Base-by-base conservation (phyloP, 192 early-diverging fungal species). In the Obelidium mucronatum region DNA sequence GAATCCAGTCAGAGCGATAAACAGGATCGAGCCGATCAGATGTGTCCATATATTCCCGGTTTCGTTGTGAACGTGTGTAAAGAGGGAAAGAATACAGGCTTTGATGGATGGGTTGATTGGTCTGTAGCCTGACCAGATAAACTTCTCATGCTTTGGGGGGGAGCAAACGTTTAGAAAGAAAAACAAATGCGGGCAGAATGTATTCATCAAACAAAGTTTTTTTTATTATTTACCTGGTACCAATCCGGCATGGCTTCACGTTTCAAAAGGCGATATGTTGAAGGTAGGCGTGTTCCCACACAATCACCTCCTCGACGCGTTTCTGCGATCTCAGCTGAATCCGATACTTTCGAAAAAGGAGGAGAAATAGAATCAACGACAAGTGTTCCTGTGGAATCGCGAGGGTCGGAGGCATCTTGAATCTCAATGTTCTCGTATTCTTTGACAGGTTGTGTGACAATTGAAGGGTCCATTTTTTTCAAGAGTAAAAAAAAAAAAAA, bases 51-150 rank as follows among this genome's bases (percentile, higher is more conserved):
- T 93, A 77, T 98, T 98, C 54, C 94, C 96, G 42, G 89, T 92
- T 80, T 98, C 97, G 79, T 98, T 98, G 82, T 98, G 95, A n/a
- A 95, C 54, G 81, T 93, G 95, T 24, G 90, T 83, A 66, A 94
- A 74, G 68, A 95, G 72, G 13, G 94, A 92, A 17, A 84, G 80
- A 34, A 94, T 68, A 80, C 96, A 98, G 64, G 81, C 89, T 2
- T 36, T 65, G 77, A 92, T 95, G 55, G 92, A 94, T 60, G 90
- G 80, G 4, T 88, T 90, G 34, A 92, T 90, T 26, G 87, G 86
- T 31, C 96, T 85, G 82, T 98, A 98, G 8, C 96, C 95, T 34
- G 80, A 81, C n/a, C 79, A 84, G 75, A 98, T 95, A 67, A 81
- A 94, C 0, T 85, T 78, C 78, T 96, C 96, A 82, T 95, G 94